Base-by-base conservation (phyloP, 2,329 filamentous ascomycete genomes). In the Byssothecium circinans region DNA sequence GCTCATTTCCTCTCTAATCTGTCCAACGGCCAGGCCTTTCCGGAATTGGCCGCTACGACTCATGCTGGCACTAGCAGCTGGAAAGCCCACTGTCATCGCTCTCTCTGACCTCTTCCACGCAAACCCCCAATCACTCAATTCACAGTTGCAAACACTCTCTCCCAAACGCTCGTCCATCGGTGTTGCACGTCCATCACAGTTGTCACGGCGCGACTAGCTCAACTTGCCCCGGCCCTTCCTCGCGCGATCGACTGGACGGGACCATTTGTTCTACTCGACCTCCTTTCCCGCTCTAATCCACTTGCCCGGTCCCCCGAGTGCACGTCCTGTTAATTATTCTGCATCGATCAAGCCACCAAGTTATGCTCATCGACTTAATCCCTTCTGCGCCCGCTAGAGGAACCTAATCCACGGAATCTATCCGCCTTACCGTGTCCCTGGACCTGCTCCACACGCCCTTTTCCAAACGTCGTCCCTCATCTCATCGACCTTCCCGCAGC, bases 401-500 rank as follows among this genome's bases (percentile, higher is more conserved):
- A 59, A 60, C 62, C 65, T 62, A 63, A 60, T 52, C 58, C 60
- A 62, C 69, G 68, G 65, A 65, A 69, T 64, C 62, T 62, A 69
- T 65, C 68, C 69, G 67, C 61, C 64, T n/a, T 70, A 72, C 70
- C 70, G 69, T 71, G 63, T 65, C 62, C 62, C 69, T 68, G 70
- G 69, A 67, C 63, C 59, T 58, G 27, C 55, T 65, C 67, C 67
- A 69, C 65, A 69, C 64, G 61, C 61, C 68, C 64, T 69, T 68
- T 69, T 60, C 22, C 66, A 70, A 65, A 65, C 60, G 60, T 68
- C 62, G 63, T 67, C 68, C 64, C 63, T 72, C 69, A 68, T 70
- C 69, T 70, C 66, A 66, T 64, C 61, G 56, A 62, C 65, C 58
- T 56, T 65, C 58, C 62, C 65, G 62, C 61, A 61, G 49, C 65